Conservation (phyloP, 2,329 filamentous ascomycete species). For the Aureobasidium subglaciale region DNA sequence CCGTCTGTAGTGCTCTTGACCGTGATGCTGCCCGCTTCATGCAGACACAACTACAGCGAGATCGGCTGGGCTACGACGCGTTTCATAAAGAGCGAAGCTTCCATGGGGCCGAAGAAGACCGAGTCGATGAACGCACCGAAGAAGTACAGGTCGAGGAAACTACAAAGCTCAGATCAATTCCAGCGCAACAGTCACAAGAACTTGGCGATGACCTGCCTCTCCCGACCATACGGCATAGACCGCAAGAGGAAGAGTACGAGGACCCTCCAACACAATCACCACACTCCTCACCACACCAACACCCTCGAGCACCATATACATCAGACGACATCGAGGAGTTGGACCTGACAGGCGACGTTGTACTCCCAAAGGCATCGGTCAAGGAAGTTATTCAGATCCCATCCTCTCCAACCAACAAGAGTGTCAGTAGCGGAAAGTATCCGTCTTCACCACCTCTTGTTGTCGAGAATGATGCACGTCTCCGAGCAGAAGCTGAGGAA, state of each 20-base stretch:
- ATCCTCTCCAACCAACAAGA: slow-evolving; percentile 12
- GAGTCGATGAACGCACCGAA: not conserved
- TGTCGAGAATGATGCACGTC: not conserved
- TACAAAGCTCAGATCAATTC: not conserved
- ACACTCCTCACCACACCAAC: not conserved
- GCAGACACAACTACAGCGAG: slow-evolving; percentile 15
- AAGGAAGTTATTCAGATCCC: slow-evolving; percentile 3
- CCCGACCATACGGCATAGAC: not conserved
- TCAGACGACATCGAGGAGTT: slow-evolving; percentile 9
- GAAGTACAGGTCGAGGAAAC: not conserved
- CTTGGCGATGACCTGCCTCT: not conserved
- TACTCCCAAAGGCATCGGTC: not conserved
- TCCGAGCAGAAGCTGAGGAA: not conserved
- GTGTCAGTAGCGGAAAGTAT: slow-evolving; percentile 13
- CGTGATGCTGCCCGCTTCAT: slow-evolving; percentile 17
- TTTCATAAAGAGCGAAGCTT: not conserved
- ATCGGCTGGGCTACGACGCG: not conserved
- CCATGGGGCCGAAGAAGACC: not conserved
- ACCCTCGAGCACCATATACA: not conserved
- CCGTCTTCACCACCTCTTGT: slow-evolving; percentile 13
- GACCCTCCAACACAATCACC: slow-evolving; percentile 4
- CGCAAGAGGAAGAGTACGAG: not conserved
- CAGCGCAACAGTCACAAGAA: not conserved
- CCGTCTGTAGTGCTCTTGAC: slow-evolving; percentile 17
- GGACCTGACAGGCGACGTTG: slow-evolving; percentile 5